Evolutionary conservation across 805 yeast species (phyloP).

Genomic region (Kazachstania martiniae): DNA sequence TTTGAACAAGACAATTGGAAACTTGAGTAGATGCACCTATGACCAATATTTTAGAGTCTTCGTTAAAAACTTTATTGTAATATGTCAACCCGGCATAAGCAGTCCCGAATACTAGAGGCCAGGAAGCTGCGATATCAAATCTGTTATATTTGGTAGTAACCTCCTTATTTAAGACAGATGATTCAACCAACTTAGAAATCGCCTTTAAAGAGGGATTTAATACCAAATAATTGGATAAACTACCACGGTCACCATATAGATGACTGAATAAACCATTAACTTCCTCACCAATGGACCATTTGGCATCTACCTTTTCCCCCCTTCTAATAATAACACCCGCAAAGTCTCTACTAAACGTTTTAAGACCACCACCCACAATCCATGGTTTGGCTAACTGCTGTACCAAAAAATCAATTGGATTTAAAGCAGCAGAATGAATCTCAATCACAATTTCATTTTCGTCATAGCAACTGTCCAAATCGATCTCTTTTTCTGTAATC

Average conservation of each 20-base stretch:
- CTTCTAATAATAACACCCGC: constrained; percentile 20
- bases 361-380: constrained; percentile 5
- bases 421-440: constrained; percentile 24
- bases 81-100: constrained; percentile 36
- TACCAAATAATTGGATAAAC: constrained; percentile 38
- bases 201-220: constrained; percentile 26
- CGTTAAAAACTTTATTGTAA: constrained; percentile 25
- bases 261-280: constrained; percentile 20
- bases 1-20: constrained; percentile 45
- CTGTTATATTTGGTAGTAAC: constrained; percentile 26
- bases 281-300: constrained; percentile 18
- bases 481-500: constrained; percentile 11
- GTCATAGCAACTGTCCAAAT: constrained; percentile 16
- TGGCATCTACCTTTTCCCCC: constrained; percentile 13
- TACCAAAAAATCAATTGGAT: constrained; percentile 21
- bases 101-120: constrained; percentile 55
- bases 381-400: constrained; percentile 9
- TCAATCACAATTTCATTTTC: constrained; percentile 21
- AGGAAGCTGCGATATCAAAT: constrained; percentile 34
- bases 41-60: constrained; percentile 42
- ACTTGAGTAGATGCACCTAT: constrained; percentile 71
- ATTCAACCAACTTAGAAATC: constrained; percentile 26
- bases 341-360: constrained; percentile 22
- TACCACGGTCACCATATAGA: constrained; percentile 26
- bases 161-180: constrained; percentile 21